Conservation (phyloP, 805 yeast genomes). For the Babjeviella inositovora region DNA sequence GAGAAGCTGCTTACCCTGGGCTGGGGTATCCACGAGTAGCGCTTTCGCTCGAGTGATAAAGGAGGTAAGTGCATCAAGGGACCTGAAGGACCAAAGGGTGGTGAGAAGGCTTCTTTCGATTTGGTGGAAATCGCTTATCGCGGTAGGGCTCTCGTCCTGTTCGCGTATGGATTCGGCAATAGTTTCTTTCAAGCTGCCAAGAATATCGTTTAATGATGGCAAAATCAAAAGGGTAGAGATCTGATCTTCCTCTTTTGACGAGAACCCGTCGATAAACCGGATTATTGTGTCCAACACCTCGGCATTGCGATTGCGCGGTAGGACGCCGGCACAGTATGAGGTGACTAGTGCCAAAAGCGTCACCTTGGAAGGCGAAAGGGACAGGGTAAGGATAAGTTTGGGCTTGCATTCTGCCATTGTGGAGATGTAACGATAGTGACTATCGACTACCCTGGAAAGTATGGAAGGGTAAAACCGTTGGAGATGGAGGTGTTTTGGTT, state of each 20-base stretch:
- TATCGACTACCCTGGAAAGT: too few relatives aligned
- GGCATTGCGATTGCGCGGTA: constrained; percentile 19
- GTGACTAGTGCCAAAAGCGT: constrained; percentile 30
- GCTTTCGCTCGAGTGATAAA: constrained; percentile 13
- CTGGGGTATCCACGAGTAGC: constrained; percentile 15
- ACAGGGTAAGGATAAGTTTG: constrained; percentile 14
- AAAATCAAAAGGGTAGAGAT: constrained; percentile 8
- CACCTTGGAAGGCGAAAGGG: constrained; percentile 36
- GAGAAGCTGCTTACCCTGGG: constrained; percentile 12
- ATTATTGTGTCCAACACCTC: constrained; percentile 24
- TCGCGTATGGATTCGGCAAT: constrained; percentile 3
- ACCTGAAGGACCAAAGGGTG: constrained; percentile 26
- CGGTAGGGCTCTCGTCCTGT: constrained; percentile 1
- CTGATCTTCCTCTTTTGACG: constrained; percentile 6
- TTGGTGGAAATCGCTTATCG: constrained; percentile 8
- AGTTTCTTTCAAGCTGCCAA: constrained; percentile 7
- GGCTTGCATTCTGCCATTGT: too few relatives aligned
- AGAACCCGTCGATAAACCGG: constrained; percentile 19
- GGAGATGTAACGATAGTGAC: too few relatives aligned
- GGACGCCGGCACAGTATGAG: constrained; percentile 21
- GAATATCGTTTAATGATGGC: constrained; percentile 15
- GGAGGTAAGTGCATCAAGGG: constrained; percentile 29
- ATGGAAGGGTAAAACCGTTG: too few relatives aligned
- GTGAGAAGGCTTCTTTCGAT: constrained; percentile 14
- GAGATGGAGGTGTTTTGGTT: too few relatives aligned